phyloP scores from a whole-genome alignment of 83 land plant species.

The Picea engelmannii region DNA sequence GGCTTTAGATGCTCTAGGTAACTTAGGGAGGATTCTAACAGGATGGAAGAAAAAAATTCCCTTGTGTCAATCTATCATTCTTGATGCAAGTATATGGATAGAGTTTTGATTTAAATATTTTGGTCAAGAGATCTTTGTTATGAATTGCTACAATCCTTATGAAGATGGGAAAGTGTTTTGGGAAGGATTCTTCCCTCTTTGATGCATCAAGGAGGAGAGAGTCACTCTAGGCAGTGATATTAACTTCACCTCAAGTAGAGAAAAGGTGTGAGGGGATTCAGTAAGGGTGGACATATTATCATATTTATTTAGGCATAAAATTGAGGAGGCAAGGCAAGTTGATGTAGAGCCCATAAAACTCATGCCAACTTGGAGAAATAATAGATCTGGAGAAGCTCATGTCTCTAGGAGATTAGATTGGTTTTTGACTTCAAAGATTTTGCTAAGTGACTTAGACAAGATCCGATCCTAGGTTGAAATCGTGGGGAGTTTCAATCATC shows the following conservation, averaged over 20 bases:
- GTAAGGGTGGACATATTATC: accelerated
- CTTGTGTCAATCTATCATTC: neutral
- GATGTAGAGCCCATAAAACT: neutral
- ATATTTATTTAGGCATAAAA: neutral
- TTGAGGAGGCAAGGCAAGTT: neutral
- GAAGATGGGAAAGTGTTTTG: neutral
- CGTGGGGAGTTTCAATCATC: too few species aligned
- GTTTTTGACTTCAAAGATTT: too few species aligned
- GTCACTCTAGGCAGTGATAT: neutral
- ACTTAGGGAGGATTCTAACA: neutral
- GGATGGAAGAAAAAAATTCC: neutral
- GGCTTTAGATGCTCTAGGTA: too few species aligned
- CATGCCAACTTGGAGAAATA: neutral
- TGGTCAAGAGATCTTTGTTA: neutral
- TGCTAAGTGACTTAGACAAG: too few species aligned
- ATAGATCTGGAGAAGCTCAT: neutral
- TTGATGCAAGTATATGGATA: neutral
- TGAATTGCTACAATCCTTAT: neutral
- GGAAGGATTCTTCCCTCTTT: neutral
- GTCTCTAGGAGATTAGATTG: neutral
- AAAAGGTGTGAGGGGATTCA: neutral
- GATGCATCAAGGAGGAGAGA: neutral
- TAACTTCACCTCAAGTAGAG: neutral
- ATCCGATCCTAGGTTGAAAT: too few species aligned
- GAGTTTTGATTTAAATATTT: neutral